Base-by-base conservation (phyloP, 169 alveolate species). In the Eimeria sp. region DNA sequence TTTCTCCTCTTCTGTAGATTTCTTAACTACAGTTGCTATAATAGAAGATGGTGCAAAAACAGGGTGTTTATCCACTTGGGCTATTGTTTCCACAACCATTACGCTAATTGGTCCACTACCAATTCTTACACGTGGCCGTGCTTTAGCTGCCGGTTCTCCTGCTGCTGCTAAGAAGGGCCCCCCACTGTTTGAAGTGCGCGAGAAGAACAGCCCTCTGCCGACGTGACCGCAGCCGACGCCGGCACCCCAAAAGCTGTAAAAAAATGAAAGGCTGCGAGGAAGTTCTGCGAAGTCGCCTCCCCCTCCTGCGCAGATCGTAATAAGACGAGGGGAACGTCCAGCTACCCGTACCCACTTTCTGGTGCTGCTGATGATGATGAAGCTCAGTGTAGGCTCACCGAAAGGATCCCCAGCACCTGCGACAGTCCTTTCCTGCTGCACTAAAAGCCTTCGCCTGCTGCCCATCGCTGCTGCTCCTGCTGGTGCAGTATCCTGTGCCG, bases 151-250 rank as follows among this genome's bases (percentile, higher is more conserved):
- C 52, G 9, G 30, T 71, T 18, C 80, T 20, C 46, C 23, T 71
- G 80, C 80, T 71, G 52, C 80, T 27, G 14, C 46, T 33, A 4
- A 6, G 16, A n/a, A 20, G 10, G 10, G 49, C 33, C 40, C 87
- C 43, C 91, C 91, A 66, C 90, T 95, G 95, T 20, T 95, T 82
- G 33, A 62, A 33, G 27, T 64, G 56, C 56, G 89, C 95, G 43
- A 82, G 83, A 11, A 68, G 85, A 49, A 95, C 95, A 30, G 96
- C 96, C 71, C 89, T 46, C 90, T 87, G 90, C 90, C 85, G 96
- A 66, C 83, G 64, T 27, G 96, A 77, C 43, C 96, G 89, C 58
- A 95, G 95, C 52, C 27, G 18, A 49, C 96, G 78, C 46, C 23
- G 49, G 16, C 77, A 82, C 62, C 93, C 90, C 62, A 83, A 37